Percentiles rank a stretch among this genome's conserved stretches.
phyloP scores from a whole-genome alignment of 169 alveolate genomes.

The Eimeria praecox region DNA sequence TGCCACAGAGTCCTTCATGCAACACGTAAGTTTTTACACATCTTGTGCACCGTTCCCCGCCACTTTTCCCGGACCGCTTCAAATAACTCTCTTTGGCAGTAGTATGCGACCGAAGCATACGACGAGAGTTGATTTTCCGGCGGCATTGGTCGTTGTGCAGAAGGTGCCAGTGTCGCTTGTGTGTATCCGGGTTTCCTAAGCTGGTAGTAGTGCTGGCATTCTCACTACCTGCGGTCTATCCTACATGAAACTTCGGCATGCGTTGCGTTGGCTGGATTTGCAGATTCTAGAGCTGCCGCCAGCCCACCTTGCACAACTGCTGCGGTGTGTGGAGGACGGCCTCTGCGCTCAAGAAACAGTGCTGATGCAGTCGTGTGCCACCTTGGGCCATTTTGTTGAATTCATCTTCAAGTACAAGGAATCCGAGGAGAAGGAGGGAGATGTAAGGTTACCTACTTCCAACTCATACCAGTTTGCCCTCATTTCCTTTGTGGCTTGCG shows the following conservation, averaged over 20 bases:
- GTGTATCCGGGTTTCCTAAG: neutral
- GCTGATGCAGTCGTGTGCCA: constrained; percentile 85
- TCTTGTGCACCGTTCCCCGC: neutral
- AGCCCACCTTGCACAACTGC: constrained; percentile 82
- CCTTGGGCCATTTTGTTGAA: constrained; percentile 82
- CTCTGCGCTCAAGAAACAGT: constrained; percentile 84
- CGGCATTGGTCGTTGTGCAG: neutral
- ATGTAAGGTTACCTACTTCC: constrained; percentile 1
- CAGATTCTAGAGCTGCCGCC: constrained; percentile 81
- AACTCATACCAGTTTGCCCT: neutral
- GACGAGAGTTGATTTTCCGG: neutral
- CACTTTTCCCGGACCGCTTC: neutral
- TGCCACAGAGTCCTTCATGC: constrained; percentile 92
- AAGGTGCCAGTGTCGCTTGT: neutral
- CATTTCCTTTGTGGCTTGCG: neutral
- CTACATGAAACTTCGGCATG: neutral
- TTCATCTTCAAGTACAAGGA: constrained; percentile 72
- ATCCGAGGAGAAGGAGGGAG: constrained; percentile 78
- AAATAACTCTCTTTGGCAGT: neutral
- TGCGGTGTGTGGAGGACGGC: constrained; percentile 85
- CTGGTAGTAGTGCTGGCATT: neutral
- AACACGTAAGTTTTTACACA: constrained; percentile 79
- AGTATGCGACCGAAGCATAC: neutral
- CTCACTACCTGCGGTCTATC: neutral
- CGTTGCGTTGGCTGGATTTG: neutral